These are phyloP conservation scores for Vitis rotundifolia DNA, from an alignment of 164 flowering plant species.

Conservation along the genomic window DNA sequence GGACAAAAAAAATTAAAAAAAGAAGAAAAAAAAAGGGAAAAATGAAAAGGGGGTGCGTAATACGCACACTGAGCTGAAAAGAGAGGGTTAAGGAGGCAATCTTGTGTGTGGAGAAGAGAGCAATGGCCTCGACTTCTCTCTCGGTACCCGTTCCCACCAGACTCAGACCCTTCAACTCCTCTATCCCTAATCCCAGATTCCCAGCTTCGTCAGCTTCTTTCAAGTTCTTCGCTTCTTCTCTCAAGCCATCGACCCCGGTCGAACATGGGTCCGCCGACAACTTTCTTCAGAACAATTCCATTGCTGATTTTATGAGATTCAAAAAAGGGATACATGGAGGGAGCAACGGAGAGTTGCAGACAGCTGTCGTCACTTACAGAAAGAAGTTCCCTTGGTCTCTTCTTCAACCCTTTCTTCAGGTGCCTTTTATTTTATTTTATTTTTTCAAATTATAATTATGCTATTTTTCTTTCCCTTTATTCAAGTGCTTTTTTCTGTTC, in stretches of 20 bases:
- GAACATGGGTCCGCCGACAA: conserved; percentile 55
- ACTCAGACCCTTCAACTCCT: conserved; percentile 13
- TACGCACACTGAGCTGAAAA: too few species aligned
- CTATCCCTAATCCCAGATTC: conserved; percentile 9
- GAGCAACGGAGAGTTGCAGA: conserved; percentile 67
- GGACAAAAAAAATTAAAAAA: too few species aligned
- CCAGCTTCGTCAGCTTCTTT: background rate
- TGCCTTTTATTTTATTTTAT: conserved; percentile 8
- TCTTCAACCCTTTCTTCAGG: conserved; percentile 80
- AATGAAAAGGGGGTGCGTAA: too few species aligned
- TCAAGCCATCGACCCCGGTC: conserved; percentile 3
- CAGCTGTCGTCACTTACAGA: conserved; percentile 80
- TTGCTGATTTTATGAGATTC: conserved; percentile 95
- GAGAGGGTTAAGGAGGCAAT: too few species aligned
- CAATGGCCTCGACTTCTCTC: conserved; percentile 41
- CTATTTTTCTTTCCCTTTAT: background rate
- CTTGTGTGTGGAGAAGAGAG: background rate
- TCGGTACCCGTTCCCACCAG: conserved; percentile 20
- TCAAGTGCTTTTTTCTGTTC: background rate
- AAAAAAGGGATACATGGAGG: conserved; percentile 25
- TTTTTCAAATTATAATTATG: too few species aligned
- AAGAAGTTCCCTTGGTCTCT: conserved; percentile 91
- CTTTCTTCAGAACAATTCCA: conserved; percentile 59
- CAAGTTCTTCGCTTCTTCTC: conserved; percentile 18
- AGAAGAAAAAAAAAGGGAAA: too few species aligned